phyloP scores from a whole-genome alignment of 371 early-diverging fungal genomes.

The Rhizopus sp. region DNA sequence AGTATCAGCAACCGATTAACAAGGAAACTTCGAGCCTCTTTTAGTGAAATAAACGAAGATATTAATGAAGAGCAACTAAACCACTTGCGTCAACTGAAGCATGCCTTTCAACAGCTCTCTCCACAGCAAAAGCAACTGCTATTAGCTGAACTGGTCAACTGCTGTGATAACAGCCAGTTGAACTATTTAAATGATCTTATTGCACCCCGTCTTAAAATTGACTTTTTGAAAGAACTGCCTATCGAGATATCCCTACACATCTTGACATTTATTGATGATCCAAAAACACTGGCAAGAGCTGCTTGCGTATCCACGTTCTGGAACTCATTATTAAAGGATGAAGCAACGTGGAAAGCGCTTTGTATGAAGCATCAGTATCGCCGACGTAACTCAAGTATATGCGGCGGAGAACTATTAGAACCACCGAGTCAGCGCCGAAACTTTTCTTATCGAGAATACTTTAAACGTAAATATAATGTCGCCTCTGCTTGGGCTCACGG shows the following conservation, averaged over 20 bases:
- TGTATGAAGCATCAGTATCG: slow-evolving; percentile 53
- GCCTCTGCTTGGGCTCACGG: slow-evolving; percentile 80
- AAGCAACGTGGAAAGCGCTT: slow-evolving; percentile 54
- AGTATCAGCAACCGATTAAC: slow-evolving; percentile 21
- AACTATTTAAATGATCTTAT: slow-evolving; percentile 58
- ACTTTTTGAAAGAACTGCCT: slow-evolving; percentile 77
- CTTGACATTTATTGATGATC: slow-evolving; percentile 67
- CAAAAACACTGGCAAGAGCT: slow-evolving; percentile 73
- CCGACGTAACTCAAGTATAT: slow-evolving; percentile 51
- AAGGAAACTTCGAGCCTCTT: slow-evolving; percentile 24
- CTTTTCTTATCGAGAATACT: slow-evolving; percentile 76
- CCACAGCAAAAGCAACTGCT: slow-evolving; percentile 45
- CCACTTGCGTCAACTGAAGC: slow-evolving; percentile 40
- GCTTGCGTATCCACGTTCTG: slow-evolving; percentile 75
- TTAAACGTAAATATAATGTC: slow-evolving; percentile 71
- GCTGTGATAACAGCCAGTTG: slow-evolving; percentile 60
- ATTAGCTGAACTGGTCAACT: slow-evolving; percentile 53
- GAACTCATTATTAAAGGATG: slow-evolving; percentile 72
- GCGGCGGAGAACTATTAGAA: slow-evolving; percentile 50
- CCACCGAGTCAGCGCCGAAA: slow-evolving; percentile 49
- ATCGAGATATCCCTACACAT: slow-evolving; percentile 75
- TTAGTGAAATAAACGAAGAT: slow-evolving; percentile 4
- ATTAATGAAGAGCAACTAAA: slow-evolving; percentile 35
- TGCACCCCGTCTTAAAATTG: slow-evolving; percentile 72
- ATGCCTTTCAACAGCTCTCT: slow-evolving; percentile 46